Base-by-base conservation (phyloP, 177 flowering plant genomes). In the Tripterygium wilfordii region DNA sequence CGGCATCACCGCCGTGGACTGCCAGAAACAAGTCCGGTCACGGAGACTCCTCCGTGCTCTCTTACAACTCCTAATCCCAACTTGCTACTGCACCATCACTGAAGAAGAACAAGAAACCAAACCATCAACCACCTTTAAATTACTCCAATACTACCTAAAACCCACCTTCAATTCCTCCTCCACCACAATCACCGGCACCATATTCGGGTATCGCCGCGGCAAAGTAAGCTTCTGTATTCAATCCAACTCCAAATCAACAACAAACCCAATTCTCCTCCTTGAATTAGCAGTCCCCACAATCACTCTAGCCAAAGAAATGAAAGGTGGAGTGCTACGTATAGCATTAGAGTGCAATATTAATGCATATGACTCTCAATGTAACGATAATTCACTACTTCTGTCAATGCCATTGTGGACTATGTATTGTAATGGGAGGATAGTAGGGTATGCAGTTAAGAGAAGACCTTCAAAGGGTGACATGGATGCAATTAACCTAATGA, bases 21-120 rank as follows among this genome's bases (percentile, higher is more conserved):
- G 88, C 65, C 72, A 75, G 32, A 84, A 73, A 23, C 83, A 84
- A 60, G 92, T 84, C 44, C 76, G 82, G 2, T 74, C 83, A 53
- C 77, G 92, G 85, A 48, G 85, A 56, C 74, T 76, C 36, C 68
- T 84, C 30, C 82, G 83, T 10, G 65, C 81, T 15, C 45, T 80
- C 8, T 7, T 73, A n/a, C 51, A 62, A 37, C 66, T 77, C 16
- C 70, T 84, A 37, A 64, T 81, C 30, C 92, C 83, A n/a, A 61
- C 55, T 18, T 84, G 92, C 66, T 70, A 58, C 35, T 50, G 65
- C 57, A 37, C 54, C 27, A 43, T 61, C 36, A 29, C 53, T 4
- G n/a, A n/a, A n/a, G 56, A 61, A 30, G 48, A 63, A 16, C 48
- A 56, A 35, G 40, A 58, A 25, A 27, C 20, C 46, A 42, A 51